Evolutionary conservation across 495 filamentous ascomycete genomes (phyloP), one percentile per base, ranked within the genome.

Genomic region (Hyaloscypha bicolor): DNA sequence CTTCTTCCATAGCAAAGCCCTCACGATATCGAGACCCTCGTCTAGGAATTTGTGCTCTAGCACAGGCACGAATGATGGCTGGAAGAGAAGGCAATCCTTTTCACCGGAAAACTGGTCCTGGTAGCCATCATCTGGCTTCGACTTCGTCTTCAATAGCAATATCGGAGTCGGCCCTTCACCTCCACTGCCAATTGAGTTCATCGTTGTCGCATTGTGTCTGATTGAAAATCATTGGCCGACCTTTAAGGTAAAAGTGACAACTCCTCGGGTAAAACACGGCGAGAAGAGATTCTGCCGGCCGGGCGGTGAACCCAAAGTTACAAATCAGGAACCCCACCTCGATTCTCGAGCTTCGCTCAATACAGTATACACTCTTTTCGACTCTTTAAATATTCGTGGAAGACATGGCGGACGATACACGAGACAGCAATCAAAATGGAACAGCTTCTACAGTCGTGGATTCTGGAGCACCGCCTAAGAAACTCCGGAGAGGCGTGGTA

Each of bases 121-220:
- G 76, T 98, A 98, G 32, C 85, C 83, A 77, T 98, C 94, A 12
- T 80, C 80, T 0, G 93, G 93, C 2, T 78, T 81, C 3, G 93
- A 96, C 74, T 85, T 88, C 9, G 93, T 96, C 77, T 98, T 98
- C 62, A 98, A 86, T 22, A 98, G 85, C 45, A 96, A 83, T 33
- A 97, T 72, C 1, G 90, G 90, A 16, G 83, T 81, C 35, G 71
- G 76, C 6, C 57, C 56, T 30, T 69, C 48, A 21, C 19, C 9
- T 56, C 32, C 55, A 22, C 21, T 9, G 2, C 56, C 55, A 30
- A 39, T 57, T 45, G 42, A 42, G 51, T 14, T 62, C 65, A 73
- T 73, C 12, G 55, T 69, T 25, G 64, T 53, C 22, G 55, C 67
- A 71, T 72, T 45, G 31, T 62, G 61, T 32, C 12, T 25, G 37